Evolutionary conservation across 495 filamentous ascomycete species (phyloP).

Genomic region (Talaromyces stipitatus): DNA sequence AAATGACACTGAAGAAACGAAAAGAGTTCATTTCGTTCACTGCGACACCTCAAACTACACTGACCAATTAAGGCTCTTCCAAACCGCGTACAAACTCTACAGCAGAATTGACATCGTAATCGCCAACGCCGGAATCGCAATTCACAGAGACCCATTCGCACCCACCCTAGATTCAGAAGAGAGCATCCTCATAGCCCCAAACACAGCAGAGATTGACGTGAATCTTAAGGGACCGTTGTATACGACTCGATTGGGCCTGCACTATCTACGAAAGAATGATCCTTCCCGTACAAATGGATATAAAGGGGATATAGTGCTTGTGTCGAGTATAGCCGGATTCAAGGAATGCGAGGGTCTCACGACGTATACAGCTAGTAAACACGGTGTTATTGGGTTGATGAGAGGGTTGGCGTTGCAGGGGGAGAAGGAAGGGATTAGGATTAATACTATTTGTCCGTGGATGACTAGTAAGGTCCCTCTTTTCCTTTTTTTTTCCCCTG

Average conservation of each 20-base stretch:
- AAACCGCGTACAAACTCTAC: conserved; percentile 14
- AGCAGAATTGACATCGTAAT: conserved; percentile 24
- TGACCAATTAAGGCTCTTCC: conserved; percentile 21
- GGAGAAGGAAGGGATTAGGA: conserved; percentile 20
- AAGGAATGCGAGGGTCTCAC: conserved; percentile 27
- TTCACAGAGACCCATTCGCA: conserved; percentile 23
- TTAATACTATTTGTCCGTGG: conserved; percentile 33
- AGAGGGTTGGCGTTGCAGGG: conserved; percentile 21
- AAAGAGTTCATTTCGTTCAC: conserved; percentile 18
- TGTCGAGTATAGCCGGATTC: conserved; percentile 24
- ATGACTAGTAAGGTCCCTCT: conserved; percentile 35
- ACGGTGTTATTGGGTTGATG: conserved; percentile 29
- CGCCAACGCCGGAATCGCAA: conserved; percentile 25
- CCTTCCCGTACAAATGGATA: conserved; percentile 6
- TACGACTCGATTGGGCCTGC: conserved; percentile 22
- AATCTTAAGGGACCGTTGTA: conserved; percentile 24
- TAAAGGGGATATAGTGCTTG: conserved; percentile 23
- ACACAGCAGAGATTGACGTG: conserved; percentile 25
- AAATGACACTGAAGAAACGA: neutral
- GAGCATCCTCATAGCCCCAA: conserved; percentile 19
- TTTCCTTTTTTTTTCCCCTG: neutral
- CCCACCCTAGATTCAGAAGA: neutral
- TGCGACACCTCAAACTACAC: conserved; percentile 29
- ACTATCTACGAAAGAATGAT: conserved; percentile 19
- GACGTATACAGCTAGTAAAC: conserved; percentile 28